Evolutionary conservation across 257 asterid genomes (phyloP).

Genomic region (Schizonepeta tenuifolia): DNA sequence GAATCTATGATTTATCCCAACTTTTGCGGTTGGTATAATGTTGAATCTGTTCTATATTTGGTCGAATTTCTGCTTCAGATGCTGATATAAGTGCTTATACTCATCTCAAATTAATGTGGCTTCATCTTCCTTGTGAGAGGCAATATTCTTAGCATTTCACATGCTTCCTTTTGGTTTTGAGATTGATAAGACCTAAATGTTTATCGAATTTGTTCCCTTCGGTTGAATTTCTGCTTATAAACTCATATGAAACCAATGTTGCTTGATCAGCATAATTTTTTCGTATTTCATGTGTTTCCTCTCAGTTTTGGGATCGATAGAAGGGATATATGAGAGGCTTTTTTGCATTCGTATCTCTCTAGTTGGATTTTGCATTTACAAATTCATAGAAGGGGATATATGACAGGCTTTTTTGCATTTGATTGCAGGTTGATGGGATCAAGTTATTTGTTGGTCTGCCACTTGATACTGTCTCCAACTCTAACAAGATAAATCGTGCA

Average conservation of each 20-base stretch:
- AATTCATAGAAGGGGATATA: background rate
- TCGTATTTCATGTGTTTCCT: background rate
- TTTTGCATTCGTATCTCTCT: background rate
- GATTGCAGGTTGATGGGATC: slow-evolving; percentile 54
- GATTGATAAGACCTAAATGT: background rate
- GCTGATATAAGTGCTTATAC: background rate
- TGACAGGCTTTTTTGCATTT: background rate
- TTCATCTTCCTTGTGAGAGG: background rate
- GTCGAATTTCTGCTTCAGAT: background rate
- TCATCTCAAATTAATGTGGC: background rate
- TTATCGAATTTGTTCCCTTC: background rate
- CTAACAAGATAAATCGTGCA: slow-evolving; percentile 56
- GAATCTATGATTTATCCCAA: background rate
- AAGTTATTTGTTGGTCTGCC: slow-evolving; percentile 84
- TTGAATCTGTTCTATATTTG: background rate
- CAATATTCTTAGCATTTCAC: background rate
- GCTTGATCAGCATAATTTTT: too few relatives aligned
- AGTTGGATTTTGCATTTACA: background rate
- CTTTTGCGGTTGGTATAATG: background rate
- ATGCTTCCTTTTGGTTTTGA: background rate
- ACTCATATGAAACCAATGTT: background rate
- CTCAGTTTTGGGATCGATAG: background rate
- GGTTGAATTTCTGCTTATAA: background rate
- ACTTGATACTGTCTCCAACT: slow-evolving; percentile 64
- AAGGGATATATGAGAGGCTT: background rate